Evolutionary conservation across 2,329 filamentous ascomycete species (phyloP).

Genomic region (Zasmidium cellare): DNA sequence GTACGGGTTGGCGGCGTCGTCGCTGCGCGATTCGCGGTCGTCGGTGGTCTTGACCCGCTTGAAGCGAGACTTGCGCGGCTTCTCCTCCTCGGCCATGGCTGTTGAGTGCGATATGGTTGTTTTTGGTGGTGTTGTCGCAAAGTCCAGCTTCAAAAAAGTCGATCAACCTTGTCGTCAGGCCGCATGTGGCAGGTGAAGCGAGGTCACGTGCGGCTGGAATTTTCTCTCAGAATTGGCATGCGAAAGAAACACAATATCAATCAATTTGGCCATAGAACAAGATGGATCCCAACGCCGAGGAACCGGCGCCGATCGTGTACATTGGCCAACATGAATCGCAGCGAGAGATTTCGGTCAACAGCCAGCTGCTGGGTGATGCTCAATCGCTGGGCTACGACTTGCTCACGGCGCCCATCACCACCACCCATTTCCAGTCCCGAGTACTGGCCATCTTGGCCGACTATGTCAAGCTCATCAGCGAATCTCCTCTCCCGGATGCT

Average conservation of each 20-base stretch:
- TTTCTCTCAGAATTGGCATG: background rate
- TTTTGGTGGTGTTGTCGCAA: background rate
- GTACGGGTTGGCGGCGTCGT: conserved; percentile 75
- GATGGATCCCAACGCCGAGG: conserved; percentile 26
- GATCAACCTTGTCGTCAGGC: background rate
- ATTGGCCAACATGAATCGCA: conserved; percentile 73
- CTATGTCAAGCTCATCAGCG: conserved; percentile 51
- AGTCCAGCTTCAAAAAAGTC: background rate
- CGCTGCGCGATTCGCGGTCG: conserved; percentile 46
- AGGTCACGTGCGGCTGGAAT: background rate
- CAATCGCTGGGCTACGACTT: conserved; percentile 68
- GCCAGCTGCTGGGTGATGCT: conserved; percentile 65
- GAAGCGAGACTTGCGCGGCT: conserved; percentile 31
- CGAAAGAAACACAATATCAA: background rate
- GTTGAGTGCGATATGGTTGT: background rate
- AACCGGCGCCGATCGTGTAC: conserved; percentile 58
- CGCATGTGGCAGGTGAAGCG: background rate
- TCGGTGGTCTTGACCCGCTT: conserved; percentile 57
- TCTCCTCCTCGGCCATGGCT: conserved; percentile 47
- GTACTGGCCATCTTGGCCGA: conserved; percentile 63
- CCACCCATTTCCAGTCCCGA: conserved; percentile 67
- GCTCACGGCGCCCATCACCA: conserved; percentile 77
- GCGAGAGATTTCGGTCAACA: conserved; percentile 43
- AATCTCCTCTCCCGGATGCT: conserved; percentile 40
- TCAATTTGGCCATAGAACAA: background rate